Evolutionary conservation across 768 basidiomycete genomes (phyloP).

Genomic region (Sarcodon sp.): DNA sequence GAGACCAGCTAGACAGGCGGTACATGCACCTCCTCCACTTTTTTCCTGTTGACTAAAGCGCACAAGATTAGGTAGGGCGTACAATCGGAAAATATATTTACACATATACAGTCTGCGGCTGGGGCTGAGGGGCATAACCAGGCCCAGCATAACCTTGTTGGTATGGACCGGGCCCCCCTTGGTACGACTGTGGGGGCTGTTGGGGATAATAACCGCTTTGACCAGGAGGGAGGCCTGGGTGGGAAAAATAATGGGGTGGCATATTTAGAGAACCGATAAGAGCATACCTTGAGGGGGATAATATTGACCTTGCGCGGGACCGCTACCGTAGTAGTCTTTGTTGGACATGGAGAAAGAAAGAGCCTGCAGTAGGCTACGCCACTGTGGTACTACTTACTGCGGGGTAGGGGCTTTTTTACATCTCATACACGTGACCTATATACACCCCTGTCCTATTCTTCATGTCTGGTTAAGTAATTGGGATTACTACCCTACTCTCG

Average conservation of each 20-base stretch:
- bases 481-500: conserved; percentile 4
- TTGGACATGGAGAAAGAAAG: conserved; percentile 32
- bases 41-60: conserved; percentile 26
- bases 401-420: too few species aligned
- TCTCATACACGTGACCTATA: too few species aligned
- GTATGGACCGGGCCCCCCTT: conserved; percentile 19
- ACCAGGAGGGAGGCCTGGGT: conserved; percentile 34
- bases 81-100: conserved; percentile 22
- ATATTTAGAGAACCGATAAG: neutral
- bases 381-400: too few species aligned
- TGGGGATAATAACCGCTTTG: conserved; percentile 65
- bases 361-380: too few species aligned
- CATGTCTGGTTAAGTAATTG: too few species aligned
- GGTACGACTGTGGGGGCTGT: conserved; percentile 63
- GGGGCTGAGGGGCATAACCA: conserved; percentile 44
- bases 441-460: too few species aligned
- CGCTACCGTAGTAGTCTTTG: conserved; percentile 56
- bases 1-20: conserved; percentile 53
- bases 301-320: conserved; percentile 36
- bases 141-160: conserved; percentile 18
- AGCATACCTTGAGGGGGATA: conserved; percentile 39
- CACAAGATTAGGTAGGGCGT: conserved; percentile 8
- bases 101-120: conserved; percentile 77
- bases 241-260: conserved; percentile 10
- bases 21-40: conserved; percentile 29